phyloP scores from a whole-genome alignment of 768 basidiomycete species.

The Tricholoma saponaceum region DNA sequence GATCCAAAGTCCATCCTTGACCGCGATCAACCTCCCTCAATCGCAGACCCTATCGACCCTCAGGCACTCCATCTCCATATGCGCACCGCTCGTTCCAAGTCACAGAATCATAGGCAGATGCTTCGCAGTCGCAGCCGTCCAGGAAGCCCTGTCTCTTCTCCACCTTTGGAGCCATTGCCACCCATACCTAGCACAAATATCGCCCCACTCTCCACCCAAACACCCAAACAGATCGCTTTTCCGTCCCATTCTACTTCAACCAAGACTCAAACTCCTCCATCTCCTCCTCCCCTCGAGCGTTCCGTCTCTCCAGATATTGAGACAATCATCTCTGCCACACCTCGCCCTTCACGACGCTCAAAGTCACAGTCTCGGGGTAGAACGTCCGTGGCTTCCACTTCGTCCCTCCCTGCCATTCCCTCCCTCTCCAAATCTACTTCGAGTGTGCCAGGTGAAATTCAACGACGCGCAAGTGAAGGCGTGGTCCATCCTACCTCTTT shows the following conservation, averaged over 20 bases:
- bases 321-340: slow-evolving; percentile 20
- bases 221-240: neutral
- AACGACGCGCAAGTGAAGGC: slow-evolving; percentile 6
- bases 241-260: neutral
- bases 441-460: neutral
- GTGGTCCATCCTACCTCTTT: neutral
- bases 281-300: slow-evolving; percentile 1
- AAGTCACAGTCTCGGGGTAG: neutral
- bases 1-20: no score
- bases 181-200: neutral
- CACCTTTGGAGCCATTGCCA: neutral
- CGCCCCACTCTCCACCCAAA: neutral
- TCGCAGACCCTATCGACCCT: slow-evolving; percentile 32
- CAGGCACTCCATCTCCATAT: slow-evolving; percentile 17
- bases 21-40: no score
- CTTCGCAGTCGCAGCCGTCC: slow-evolving; percentile 6
- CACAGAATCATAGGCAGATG: slow-evolving; percentile 19
- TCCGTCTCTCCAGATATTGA: slow-evolving; percentile 24
- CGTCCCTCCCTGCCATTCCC: neutral
- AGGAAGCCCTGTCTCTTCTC: neutral
- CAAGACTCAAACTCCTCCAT: neutral
- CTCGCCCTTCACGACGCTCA: slow-evolving; percentile 11
- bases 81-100: slow-evolving; percentile 18
- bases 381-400: neutral
- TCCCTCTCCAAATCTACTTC: slow-evolving; percentile 4